Base-by-base conservation (phyloP, 305 asterid genomes). In the Salvia sclarea region DNA sequence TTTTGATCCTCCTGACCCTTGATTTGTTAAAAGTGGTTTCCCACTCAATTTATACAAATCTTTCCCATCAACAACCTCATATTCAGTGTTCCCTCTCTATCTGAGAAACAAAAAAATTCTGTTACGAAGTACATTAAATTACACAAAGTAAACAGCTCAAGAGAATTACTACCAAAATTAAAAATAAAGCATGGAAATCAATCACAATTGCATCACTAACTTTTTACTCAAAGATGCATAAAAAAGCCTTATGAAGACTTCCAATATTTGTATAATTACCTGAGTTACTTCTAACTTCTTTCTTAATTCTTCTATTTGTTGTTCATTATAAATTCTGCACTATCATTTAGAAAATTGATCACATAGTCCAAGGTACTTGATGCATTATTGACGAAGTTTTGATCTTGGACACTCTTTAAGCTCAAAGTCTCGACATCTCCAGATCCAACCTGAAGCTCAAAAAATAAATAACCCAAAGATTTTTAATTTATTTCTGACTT, bases 291-390 rank as follows among this genome's bases (percentile, higher is more conserved):
- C 8, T 59, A 31, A 4, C 18, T 11, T 24, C 7, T 3, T 7
- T 25, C 20, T 13, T 24, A 6, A 4, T 13, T 9, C 16, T 13
- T 43, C 12, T 2, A 6, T 3, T 11, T 2, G 11, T 8, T n/a
- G 4, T n/a, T 8, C 50, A 16, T 25, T 44, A 5, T 4, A 58
- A 16, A 66, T 61, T 18, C 13, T 38, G 31, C 54, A 18, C 11
- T 33, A 68, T 50, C 21, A 33, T 48, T 47, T 52, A 73, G 52
- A 70, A 54, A 28, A 47, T 50, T 52, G 68, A 45, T 64, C 49
- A 80, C 92, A 4, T 85, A 92, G 96, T 67, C 98, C 98, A 71
- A 91, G 93, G 79, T 91, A 90, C 70, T 76, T 90, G 82, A 87
- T 87, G 77, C 91, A 80, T 49, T 90, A 95, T 40, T 83, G 72